These are phyloP conservation scores for Cyathus striatus DNA, from an alignment of 768 basidiomycete species.

Conservation along the genomic window DNA sequence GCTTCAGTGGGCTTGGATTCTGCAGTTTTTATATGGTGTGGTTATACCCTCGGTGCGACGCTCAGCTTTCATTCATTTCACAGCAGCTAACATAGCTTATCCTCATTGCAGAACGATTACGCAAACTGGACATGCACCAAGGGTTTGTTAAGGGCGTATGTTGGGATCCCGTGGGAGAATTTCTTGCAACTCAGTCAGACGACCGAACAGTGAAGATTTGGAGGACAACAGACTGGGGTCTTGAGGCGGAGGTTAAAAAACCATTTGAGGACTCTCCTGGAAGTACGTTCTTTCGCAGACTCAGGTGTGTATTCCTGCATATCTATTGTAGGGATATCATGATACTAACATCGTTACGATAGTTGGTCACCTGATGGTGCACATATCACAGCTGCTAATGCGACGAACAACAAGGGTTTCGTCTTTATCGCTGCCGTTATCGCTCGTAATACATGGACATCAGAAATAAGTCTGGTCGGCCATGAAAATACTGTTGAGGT, in stretches of 20 bases:
- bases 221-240: conserved; percentile 88
- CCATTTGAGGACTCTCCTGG: conserved; percentile 94
- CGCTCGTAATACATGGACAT: conserved; percentile 82
- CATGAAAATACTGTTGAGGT: conserved; percentile 98
- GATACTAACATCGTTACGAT: background rate
- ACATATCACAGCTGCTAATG: conserved; percentile 95
- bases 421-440: conserved; percentile 98
- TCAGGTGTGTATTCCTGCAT: conserved; percentile 50
- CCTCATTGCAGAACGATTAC: conserved; percentile 59
- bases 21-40: conserved; percentile 90
- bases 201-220: conserved; percentile 96
- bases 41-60: conserved; percentile 74
- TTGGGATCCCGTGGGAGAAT: conserved; percentile 98
- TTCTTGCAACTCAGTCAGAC: conserved; percentile 95
- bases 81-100: background rate
- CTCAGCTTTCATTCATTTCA: background rate
- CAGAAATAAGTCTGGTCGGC: conserved; percentile 91
- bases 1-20: conserved; percentile 95
- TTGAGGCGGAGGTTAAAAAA: conserved; percentile 80
- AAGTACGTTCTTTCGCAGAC: conserved; percentile 87
- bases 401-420: conserved; percentile 92
- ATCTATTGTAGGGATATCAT: background rate
- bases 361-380: conserved; percentile 99
- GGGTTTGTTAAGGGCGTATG: conserved; percentile 99
- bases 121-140: conserved; percentile 82